These are phyloP conservation scores for Astrephomene gubernaculifera DNA, from an alignment of 139 green algal species.

Conservation along the genomic window DNA sequence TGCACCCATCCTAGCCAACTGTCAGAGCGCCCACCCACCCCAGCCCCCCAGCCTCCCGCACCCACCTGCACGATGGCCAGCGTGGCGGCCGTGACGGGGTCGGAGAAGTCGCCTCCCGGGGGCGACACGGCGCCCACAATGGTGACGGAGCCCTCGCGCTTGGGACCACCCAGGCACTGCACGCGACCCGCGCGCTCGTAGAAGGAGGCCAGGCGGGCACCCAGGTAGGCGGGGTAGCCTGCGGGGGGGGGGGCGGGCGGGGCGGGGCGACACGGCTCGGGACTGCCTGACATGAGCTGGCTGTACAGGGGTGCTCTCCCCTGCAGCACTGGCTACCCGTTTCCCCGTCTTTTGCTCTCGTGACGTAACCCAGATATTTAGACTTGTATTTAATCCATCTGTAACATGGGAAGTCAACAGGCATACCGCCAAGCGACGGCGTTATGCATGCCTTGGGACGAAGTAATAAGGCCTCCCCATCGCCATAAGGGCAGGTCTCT, in stretches of 20 bases:
- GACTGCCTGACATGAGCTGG: neutral
- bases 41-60: too few species aligned
- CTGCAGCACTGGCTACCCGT: too few species aligned
- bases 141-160: slow-evolving; percentile 95
- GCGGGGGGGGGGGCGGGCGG: neutral
- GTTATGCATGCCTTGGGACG: too few species aligned
- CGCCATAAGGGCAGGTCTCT: too few species aligned
- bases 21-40: too few species aligned
- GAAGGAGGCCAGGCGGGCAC: slow-evolving; percentile 94
- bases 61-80: slow-evolving; percentile 97
- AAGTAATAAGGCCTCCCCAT: too few species aligned
- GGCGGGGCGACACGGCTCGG: neutral
- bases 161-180: slow-evolving; percentile 91
- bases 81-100: slow-evolving; percentile 98
- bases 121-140: slow-evolving; percentile 98
- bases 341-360: too few species aligned
- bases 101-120: slow-evolving; percentile 97
- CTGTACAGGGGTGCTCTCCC: too few species aligned
- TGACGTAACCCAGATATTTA: too few species aligned
- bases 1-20: too few species aligned
- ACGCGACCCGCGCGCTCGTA: slow-evolving; percentile 98
- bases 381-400: too few species aligned
- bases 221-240: slow-evolving; percentile 92
- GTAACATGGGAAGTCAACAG: neutral
- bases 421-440: too few species aligned